Evolutionary conservation across 352 stramenopile genomes (phyloP).

Genomic region (Globisporangium megalacanthum): DNA sequence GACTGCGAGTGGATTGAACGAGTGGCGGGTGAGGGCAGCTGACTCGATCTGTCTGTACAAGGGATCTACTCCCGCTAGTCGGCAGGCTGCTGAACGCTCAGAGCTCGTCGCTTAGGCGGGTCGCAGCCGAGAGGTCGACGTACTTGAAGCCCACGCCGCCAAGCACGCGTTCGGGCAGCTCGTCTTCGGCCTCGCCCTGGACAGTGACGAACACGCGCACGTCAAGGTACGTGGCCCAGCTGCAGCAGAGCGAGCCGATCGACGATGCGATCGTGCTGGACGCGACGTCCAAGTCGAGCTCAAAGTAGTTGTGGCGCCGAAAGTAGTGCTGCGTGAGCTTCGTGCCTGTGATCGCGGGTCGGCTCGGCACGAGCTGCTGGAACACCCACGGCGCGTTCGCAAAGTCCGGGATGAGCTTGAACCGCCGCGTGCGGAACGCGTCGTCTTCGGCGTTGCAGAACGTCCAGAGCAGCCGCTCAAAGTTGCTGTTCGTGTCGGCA

Average conservation of each 20-base stretch:
- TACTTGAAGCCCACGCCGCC: slow-evolving; percentile 54
- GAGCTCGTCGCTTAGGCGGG: slow-evolving; percentile 23
- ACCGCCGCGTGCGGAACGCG: slow-evolving; percentile 62
- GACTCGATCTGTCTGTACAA: no score
- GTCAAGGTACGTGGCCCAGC: slow-evolving; percentile 59
- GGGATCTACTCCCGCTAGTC: no score
- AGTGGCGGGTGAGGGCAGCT: no score
- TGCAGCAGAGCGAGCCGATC: slow-evolving; percentile 78
- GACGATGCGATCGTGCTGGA: slow-evolving; percentile 70
- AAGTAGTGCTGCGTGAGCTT: slow-evolving; percentile 88
- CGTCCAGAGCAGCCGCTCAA: slow-evolving; percentile 47
- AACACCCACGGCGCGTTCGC: slow-evolving; percentile 82
- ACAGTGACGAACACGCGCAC: slow-evolving; percentile 82
- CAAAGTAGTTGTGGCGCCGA: slow-evolving; percentile 72
- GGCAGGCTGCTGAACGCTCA: background rate
- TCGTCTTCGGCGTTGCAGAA: slow-evolving; percentile 45
- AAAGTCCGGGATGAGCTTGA: slow-evolving; percentile 89
- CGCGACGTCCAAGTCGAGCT: slow-evolving; percentile 83
- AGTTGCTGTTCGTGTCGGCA: slow-evolving; percentile 23
- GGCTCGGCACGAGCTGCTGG: slow-evolving; percentile 72
- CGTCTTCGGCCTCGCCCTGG: slow-evolving; percentile 57
- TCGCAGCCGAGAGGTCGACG: slow-evolving; percentile 49
- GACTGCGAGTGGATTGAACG: no score
- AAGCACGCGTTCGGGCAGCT: slow-evolving; percentile 73
- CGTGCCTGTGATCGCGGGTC: slow-evolving; percentile 77